Evolutionary conservation across 495 filamentous ascomycete genomes (phyloP), one percentile per base, ranked within the genome.

Genomic region (Glutinoglossum americanum): DNA sequence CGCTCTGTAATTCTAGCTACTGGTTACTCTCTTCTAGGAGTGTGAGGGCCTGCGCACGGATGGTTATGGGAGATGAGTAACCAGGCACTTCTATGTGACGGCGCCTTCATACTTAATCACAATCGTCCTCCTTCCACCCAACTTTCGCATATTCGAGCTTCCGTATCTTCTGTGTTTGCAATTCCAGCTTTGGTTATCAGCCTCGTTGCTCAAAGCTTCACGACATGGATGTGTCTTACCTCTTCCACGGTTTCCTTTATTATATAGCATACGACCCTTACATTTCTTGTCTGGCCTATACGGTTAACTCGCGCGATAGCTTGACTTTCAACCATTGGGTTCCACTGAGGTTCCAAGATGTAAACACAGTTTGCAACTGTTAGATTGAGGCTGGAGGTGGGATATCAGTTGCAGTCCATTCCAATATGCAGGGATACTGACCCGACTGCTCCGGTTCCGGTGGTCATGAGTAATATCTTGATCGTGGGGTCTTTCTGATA

Each of bases 301-400:
- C 66, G 62, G 44, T 67, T 57, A 7, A 65, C 61, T 23, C 65
- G 65, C 57, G 61, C 62, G 30, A 68, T 55, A 21, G 66, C 66
- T 30, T 68, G 66, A 9, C 60, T 55, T 48, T 68, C 66, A 15
- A 64, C 48, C 62, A 64, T 65, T 8, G 66, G 65, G 53, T 68
- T 68, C 66, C 66, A 67, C 32, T 67, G 64, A 0, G 65, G 66
- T 55, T 68, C 66, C 0, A 68, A 32, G 9, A 68, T 32, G 47
- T 68, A 64, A 11, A 64, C 61, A 37, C 47, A n/a, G 27, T 47
- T 39, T 5, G 66, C 66, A 15, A 53, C 60, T 0, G 59, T 66
- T 21, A 68, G 58, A 48, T 68, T 59, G 17, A 68, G 33, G 10
- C 67, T n/a, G n/a, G n/a, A n/a, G n/a, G n/a, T 68, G 33, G 15